Percentiles rank a stretch among this genome's conserved stretches.
phyloP scores from a whole-genome alignment of 495 filamentous ascomycete genomes.

The Podospora tetraspora region DNA sequence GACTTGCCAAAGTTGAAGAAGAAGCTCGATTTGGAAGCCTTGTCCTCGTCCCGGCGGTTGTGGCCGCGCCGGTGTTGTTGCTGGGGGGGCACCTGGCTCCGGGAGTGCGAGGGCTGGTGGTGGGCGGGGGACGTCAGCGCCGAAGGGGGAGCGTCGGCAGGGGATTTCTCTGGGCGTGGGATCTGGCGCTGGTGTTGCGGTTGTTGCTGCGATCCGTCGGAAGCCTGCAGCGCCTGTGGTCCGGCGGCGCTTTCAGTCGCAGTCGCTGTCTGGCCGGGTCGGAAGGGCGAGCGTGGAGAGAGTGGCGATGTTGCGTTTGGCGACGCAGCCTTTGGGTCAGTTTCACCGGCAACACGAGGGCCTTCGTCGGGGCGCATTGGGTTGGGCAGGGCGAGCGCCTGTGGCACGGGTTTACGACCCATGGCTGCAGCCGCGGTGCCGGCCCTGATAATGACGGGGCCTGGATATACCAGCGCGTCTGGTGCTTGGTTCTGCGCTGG shows the following conservation, averaged over 20 bases:
- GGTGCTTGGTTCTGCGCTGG: slow-evolving; percentile 26
- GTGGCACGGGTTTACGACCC: slow-evolving; percentile 50
- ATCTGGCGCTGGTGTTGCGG: slow-evolving; percentile 17
- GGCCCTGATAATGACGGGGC: slow-evolving; percentile 19
- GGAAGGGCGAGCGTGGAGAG: slow-evolving; percentile 50
- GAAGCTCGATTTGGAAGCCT: slow-evolving; percentile 36
- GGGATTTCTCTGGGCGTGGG: slow-evolving; percentile 11
- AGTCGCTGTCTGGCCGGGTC: slow-evolving; percentile 29
- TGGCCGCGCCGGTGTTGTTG: slow-evolving; percentile 26
- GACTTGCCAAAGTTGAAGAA: slow-evolving; percentile 44
- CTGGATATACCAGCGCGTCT: slow-evolving; percentile 28
- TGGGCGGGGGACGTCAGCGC: slow-evolving; percentile 20
- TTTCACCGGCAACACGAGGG: slow-evolving; percentile 30
- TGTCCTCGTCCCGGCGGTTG: slow-evolving; percentile 30
- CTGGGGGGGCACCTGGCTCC: slow-evolving; percentile 12
- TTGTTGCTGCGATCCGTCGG: slow-evolving; percentile 33
- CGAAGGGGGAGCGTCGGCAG: slow-evolving; percentile 16
- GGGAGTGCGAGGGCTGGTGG: slow-evolving; percentile 14
- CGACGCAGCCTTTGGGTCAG: slow-evolving; percentile 33
- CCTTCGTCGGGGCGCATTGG: slow-evolving; percentile 32
- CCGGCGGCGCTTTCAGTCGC: slow-evolving; percentile 22
- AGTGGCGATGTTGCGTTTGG: slow-evolving; percentile 43
- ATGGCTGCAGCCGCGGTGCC: slow-evolving; percentile 35
- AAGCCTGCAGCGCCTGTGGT: slow-evolving; percentile 31
- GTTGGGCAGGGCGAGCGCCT: slow-evolving; percentile 46